Conservation (phyloP, 257 asterid species). For the Forsythia viridissima region DNA sequence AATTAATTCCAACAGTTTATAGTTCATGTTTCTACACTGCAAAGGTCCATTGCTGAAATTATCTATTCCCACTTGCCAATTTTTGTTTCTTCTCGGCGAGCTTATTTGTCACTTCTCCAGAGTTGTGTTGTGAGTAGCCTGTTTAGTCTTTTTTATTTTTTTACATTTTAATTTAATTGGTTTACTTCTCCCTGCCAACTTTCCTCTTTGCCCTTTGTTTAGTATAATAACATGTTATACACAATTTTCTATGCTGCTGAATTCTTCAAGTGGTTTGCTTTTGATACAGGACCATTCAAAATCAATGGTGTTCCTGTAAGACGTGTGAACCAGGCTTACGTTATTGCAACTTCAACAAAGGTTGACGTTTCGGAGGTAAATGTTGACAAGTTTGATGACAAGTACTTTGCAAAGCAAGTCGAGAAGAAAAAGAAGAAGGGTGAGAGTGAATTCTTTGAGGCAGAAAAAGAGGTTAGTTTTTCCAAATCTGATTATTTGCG, state of each 20-base stretch:
- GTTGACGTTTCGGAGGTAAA: slow-evolving; percentile 52
- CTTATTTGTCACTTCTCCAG: not conserved
- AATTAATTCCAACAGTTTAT: no score
- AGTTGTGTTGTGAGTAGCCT: not conserved
- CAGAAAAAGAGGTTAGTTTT: slow-evolving; percentile 44
- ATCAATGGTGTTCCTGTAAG: slow-evolving; percentile 72
- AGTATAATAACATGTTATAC: not conserved
- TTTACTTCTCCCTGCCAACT: no score
- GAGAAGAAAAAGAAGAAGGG: slow-evolving; percentile 60
- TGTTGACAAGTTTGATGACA: slow-evolving; percentile 54
- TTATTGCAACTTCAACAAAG: slow-evolving; percentile 65
- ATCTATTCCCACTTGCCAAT: no score
- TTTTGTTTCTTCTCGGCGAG: not conserved
- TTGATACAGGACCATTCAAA: slow-evolving; percentile 54
- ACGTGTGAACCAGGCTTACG: slow-evolving; percentile 70
- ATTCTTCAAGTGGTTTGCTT: not conserved
- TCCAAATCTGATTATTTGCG: not conserved
- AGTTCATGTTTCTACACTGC: no score
- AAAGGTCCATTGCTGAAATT: no score
- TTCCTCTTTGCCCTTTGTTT: no score
- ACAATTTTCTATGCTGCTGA: not conserved
- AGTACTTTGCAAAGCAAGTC: slow-evolving; percentile 59
- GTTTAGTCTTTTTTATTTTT: no score
- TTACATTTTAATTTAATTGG: no score
- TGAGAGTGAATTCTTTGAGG: slow-evolving; percentile 59